Conservation (phyloP, 176 grass and related monocot genomes). For the Lolium rigidum region DNA sequence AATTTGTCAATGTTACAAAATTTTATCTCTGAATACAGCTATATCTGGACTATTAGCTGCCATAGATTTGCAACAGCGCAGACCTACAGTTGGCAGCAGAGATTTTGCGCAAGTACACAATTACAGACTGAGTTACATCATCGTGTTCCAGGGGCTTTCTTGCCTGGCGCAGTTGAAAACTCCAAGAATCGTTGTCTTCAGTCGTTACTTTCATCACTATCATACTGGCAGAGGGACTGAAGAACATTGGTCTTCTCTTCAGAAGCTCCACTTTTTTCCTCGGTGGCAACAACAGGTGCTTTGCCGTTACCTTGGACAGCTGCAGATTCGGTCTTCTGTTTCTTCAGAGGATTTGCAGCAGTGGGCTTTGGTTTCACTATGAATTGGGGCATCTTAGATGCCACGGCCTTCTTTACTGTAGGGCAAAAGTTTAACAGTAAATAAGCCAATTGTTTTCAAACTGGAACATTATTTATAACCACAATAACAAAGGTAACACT, state of each 20-base stretch:
- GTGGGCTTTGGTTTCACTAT: slow-evolving; percentile 52
- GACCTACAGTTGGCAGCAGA: slow-evolving; percentile 2
- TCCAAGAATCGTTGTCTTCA: not conserved
- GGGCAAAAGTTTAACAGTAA: slow-evolving; percentile 24
- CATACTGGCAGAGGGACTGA: slow-evolving; percentile 57
- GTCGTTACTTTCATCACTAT: slow-evolving; percentile 53
- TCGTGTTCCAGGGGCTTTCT: not conserved
- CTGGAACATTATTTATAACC: not conserved
- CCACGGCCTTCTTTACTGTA: slow-evolving; percentile 42
- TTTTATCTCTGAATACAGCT: not conserved
- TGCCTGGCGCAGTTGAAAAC: no score
- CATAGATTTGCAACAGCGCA: not conserved
- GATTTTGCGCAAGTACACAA: not conserved
- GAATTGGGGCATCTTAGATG: slow-evolving; percentile 53
- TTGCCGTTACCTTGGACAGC: slow-evolving; percentile 22
- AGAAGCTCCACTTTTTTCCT: slow-evolving; percentile 1
- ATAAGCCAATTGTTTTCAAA: slow-evolving; percentile 22
- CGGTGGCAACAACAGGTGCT: not conserved
- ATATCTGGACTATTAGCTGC: not conserved
- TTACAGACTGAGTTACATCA: not conserved
- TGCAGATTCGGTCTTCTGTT: slow-evolving; percentile 28
- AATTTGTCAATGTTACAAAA: not conserved
- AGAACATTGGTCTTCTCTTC: slow-evolving; percentile 50
- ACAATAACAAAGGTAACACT: slow-evolving; percentile 1
- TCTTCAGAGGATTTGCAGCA: slow-evolving; percentile 30